Base-by-base conservation (phyloP, 1,139 yeast genomes). In the Trichomonascaceae sp. region DNA sequence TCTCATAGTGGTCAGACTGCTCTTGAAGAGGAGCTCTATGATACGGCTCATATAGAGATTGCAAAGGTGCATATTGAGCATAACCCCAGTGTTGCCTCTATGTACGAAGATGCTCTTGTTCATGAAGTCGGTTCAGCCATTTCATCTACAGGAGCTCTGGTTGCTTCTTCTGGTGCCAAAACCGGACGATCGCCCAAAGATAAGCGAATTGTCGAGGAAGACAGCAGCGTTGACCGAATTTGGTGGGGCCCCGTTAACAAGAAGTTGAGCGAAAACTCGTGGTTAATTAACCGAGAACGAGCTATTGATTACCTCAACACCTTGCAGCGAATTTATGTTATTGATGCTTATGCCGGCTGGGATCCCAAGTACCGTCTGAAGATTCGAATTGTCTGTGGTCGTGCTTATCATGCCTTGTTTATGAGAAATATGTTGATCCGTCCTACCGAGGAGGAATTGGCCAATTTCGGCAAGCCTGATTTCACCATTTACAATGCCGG, bases 221-320 rank as follows among this genome's bases (percentile, higher is more conserved):
- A 82, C 64, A 79, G 95, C 53, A 90, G 97, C 45, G 74, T 81
- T 56, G 82, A 87, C 59, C 78, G 91, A 70, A 83, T 93, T 65
- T 93, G 99, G 98, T 93, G 99, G 99, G 99, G 99, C 32, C 98
- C 98, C 9, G 99, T 93, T 66, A 93, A 93, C 79, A 89, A 87
- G 75, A 88, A 91, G 75, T 93, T 93, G 66, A 86, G 89, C 60
- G 96, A 89, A 74, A 84, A 85, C 70, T 90, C 97, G 47, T 93
- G 98, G 98, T 83, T 84, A 68, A 91, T 93, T 66, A 88, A 95
- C 72, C 86, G 96, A 73, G 95, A 95, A 64, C 87, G 99, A 76
- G 98, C 99, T 55, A 82, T 91, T 66, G 99, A 93, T 74, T 93
- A 90, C 78, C 82, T 93, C 72, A 87, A 96, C 80, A 93, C 98